phyloP scores from a whole-genome alignment of 2,329 filamentous ascomycete genomes.

The Aspergillus caelatus region DNA sequence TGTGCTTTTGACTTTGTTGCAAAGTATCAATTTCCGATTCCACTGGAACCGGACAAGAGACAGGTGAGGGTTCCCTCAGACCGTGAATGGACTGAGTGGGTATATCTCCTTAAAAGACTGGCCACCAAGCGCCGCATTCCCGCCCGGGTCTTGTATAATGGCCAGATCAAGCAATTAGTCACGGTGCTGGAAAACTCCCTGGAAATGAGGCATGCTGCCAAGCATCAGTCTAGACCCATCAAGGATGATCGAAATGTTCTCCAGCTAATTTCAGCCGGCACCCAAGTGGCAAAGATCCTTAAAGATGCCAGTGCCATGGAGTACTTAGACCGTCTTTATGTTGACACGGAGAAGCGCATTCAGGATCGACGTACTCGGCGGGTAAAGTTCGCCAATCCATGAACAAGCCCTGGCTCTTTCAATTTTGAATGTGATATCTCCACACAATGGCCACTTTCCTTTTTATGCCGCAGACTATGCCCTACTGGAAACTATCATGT shows the following conservation, averaged over 20 bases:
- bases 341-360: conserved; percentile 78
- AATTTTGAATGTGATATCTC: conserved; percentile 14
- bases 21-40: conserved; percentile 88
- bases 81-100: conserved; percentile 90
- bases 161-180: conserved; percentile 88
- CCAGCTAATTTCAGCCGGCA: conserved; percentile 82
- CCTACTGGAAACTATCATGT: conserved; percentile 8
- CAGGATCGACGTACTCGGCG: conserved; percentile 60
- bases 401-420: conserved; percentile 18
- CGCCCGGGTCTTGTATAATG: conserved; percentile 80
- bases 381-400: conserved; percentile 38
- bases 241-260: conserved; percentile 89
- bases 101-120: conserved; percentile 80
- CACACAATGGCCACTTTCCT: conserved; percentile 12
- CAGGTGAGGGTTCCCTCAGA: conserved; percentile 74
- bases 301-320: conserved; percentile 84
- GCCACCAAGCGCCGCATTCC: conserved; percentile 86
- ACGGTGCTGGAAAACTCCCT: conserved; percentile 86
- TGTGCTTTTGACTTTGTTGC: conserved; percentile 90
- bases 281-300: conserved; percentile 84
- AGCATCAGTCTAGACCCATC: conserved; percentile 78
- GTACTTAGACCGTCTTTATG: conserved; percentile 78
- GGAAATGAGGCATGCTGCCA: conserved; percentile 83
- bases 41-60: conserved; percentile 78
- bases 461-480: background rate